Percentiles rank a stretch among this genome's conserved stretches.
Evolutionary conservation across 352 stramenopile species (phyloP).

Genomic region (Blastocystis hominis): DNA sequence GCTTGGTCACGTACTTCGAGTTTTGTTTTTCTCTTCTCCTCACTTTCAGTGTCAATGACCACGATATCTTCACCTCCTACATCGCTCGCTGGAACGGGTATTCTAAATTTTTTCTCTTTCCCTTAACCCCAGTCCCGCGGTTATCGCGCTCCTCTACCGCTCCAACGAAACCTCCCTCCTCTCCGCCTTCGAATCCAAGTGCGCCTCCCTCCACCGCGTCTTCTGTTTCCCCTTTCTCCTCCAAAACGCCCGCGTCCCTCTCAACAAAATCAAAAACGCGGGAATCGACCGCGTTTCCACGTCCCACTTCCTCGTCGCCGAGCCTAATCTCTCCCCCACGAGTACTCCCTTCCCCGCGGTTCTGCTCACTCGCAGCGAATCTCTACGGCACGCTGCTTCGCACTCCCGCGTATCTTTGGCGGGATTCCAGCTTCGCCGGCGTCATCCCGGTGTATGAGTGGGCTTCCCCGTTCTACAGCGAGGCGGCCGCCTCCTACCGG

Average conservation of each 20-base stretch:
- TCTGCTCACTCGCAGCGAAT: background rate
- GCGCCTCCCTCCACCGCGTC: background rate
- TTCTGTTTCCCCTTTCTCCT: background rate
- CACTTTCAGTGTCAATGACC: background rate
- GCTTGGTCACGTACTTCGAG: conserved; percentile 42
- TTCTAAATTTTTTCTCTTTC: background rate
- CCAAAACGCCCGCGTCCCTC: background rate
- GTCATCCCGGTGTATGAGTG: conserved; percentile 50
- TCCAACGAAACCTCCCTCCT: background rate
- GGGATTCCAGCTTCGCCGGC: conserved; percentile 8
- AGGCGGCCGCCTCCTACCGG: background rate
- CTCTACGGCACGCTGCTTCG: background rate
- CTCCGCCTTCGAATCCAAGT: background rate
- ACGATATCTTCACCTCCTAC: background rate
- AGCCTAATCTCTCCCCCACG: conserved; percentile 27
- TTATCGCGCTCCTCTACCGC: conserved; percentile 14
- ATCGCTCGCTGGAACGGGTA: conserved; percentile 17
- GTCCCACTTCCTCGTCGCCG: conserved; percentile 49
- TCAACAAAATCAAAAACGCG: conserved; percentile 54
- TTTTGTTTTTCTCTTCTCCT: background rate
- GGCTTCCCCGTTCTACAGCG: background rate
- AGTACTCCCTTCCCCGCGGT: background rate
- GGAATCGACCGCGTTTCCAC: conserved; percentile 6
- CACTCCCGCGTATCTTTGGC: conserved; percentile 25
- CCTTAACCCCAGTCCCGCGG: background rate